Evolutionary conservation across 192 early-diverging fungal species (phyloP).

Genomic region (Funneliformis mosseae): DNA sequence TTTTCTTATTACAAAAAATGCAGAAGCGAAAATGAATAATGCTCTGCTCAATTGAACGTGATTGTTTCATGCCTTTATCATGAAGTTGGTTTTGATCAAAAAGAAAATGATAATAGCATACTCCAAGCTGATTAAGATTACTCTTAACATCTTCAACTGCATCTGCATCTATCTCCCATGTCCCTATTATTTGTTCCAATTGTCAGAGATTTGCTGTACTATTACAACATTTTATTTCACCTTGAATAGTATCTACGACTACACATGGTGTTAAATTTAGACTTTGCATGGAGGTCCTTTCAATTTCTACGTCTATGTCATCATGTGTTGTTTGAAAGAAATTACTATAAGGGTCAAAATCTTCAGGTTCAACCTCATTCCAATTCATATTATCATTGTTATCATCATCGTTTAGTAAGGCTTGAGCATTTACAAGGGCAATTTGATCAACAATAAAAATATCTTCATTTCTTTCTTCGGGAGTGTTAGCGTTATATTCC

Average conservation of each 20-base stretch:
- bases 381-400: neutral
- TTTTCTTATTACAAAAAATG: neutral
- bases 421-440: neutral
- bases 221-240: neutral
- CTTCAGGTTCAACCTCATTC: neutral
- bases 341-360: neutral
- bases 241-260: neutral
- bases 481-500: neutral
- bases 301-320: neutral
- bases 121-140: neutral
- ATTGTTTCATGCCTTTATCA: slow-evolving; percentile 1
- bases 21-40: neutral
- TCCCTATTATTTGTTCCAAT: slow-evolving; percentile 2
- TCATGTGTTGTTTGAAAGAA: neutral
- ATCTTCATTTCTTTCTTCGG: neutral
- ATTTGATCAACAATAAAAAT: neutral
- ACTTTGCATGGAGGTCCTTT: neutral
- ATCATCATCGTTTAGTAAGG: neutral
- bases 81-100: slow-evolving; percentile 12
- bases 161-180: slow-evolving; percentile 23
- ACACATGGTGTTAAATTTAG: neutral
- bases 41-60: neutral
- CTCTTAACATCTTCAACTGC: neutral
- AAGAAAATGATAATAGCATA: neutral
- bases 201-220: neutral